Percentiles rank a stretch among this genome's conserved stretches.
phyloP scores from a whole-genome alignment of 805 yeast species.

The Candida tammaniensis region DNA sequence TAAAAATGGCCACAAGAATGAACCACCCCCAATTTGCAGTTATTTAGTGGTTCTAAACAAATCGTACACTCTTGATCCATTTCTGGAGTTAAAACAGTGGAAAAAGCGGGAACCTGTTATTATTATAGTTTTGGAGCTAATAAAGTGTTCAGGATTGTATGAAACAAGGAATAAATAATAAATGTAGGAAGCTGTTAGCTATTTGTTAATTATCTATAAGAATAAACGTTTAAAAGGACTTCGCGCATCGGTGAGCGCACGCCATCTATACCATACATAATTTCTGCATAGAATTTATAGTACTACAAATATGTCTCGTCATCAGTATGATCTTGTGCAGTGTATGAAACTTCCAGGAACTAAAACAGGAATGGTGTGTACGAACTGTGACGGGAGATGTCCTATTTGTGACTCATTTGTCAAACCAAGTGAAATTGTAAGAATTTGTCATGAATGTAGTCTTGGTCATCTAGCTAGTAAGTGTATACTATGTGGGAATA shows the following conservation, averaged over 20 bases:
- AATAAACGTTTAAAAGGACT: too few species aligned
- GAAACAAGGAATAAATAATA: too few species aligned
- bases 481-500: constrained; percentile 77
- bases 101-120: too few species aligned
- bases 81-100: too few species aligned
- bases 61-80: constrained; percentile 50
- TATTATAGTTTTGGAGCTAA: too few species aligned
- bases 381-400: constrained; percentile 87
- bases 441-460: constrained; percentile 84
- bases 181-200: too few species aligned
- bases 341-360: constrained; percentile 87
- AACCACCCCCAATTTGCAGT: constrained; percentile 22
- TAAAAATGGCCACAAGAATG: constrained; percentile 49
- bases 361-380: constrained; percentile 67
- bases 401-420: constrained; percentile 88
- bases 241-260: too few species aligned
- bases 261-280: too few species aligned
- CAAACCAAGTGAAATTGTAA: constrained; percentile 61
- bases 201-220: too few species aligned
- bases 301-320: constrained; percentile 67
- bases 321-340: constrained; percentile 78
- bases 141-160: too few species aligned
- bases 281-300: too few species aligned
- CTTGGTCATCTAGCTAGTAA: constrained; percentile 60
- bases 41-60: constrained; percentile 43